phyloP scores from a whole-genome alignment of 768 basidiomycete genomes.

The Cubamyces lactineus region DNA sequence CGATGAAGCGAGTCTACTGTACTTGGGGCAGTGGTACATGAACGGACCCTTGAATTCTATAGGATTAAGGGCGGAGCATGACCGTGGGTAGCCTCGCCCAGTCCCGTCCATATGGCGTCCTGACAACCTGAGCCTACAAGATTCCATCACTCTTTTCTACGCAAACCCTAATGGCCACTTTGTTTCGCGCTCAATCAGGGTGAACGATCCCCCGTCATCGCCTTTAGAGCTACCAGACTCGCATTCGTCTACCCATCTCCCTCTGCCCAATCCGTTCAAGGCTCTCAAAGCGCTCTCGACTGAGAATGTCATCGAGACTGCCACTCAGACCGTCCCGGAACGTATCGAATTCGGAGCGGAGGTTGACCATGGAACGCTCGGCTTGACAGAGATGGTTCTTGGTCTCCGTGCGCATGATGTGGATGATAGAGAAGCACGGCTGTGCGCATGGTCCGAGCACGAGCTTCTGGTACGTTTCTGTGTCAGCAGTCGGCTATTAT shows the following conservation, averaged over 20 bases:
- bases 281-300: constrained; percentile 50
- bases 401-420: constrained; percentile 33
- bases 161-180: constrained; percentile 50
- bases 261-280: constrained; percentile 70
- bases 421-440: constrained; percentile 42
- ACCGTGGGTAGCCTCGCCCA: constrained; percentile 43
- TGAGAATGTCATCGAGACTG: constrained; percentile 44
- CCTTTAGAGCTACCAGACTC: constrained; percentile 35
- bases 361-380: constrained; percentile 39
- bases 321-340: constrained; percentile 26
- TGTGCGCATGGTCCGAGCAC: constrained; percentile 25
- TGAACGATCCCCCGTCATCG: constrained; percentile 32
- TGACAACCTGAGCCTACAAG: constrained; percentile 31
- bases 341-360: constrained; percentile 40
- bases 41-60: constrained; percentile 50
- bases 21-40: constrained; percentile 58
- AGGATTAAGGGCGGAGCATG: constrained; percentile 48
- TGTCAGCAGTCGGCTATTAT: not conserved
- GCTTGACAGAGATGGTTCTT: constrained; percentile 32
- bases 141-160: constrained; percentile 44
- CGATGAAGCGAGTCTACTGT: constrained; percentile 44
- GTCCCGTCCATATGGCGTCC: not conserved
- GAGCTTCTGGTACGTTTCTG: constrained; percentile 27
- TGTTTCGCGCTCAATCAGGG: constrained; percentile 43
- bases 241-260: constrained; percentile 38